Base-by-base conservation (phyloP, 257 asterid species). In the Eucommia ulmoides region DNA sequence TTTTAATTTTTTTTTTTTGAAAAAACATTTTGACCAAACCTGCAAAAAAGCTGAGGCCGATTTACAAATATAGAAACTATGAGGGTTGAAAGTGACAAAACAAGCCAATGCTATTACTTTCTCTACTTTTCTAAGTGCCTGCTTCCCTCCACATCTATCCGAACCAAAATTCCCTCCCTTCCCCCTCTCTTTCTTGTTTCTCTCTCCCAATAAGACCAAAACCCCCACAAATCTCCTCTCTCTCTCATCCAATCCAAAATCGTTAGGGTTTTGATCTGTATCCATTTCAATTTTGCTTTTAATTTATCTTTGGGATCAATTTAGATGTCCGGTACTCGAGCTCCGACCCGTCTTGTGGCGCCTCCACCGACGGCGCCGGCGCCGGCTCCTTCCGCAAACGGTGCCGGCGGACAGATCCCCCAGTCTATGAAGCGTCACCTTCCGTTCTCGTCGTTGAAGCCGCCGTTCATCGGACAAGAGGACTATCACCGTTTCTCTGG, bases 81-180 rank as follows among this genome's bases (percentile, higher is more conserved):
- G 12, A 29, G 38, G 38, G 38, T 7, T 29, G 38, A 29, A 29
- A 29, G 38, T 29, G 38, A 12, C 12, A 29, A 29, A 29, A 20
- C 5, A n/a, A 5, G 0, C 9, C 20, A 11, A 22, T 41, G 17
- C 20, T 22, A 7, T 55, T 24, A 48, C 35, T 62, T 62, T 54
- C 35, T 17, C 45, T 49, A 58, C 35, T 64, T 64, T 55, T 64
- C 51, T 51, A 61, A 54, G 53, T 53, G n/a, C 60, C 23, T 51
- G 33, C 74, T 79, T 88, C 93, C 97, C 97, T 81, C 93, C 97
- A 81, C 84, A 77, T 65, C 81, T 56, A 68, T 79, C 86, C 82
- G 82, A 84, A 81, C 92, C 72, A 88, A 84, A 83, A 72, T 81
- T 84, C 84, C 95, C 94, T 81, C 94, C 83, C 82, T 84, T 81